Evolutionary conservation across 1,284 basidiomycete genomes (phyloP).

Genomic region (Moniliella sp.): DNA sequence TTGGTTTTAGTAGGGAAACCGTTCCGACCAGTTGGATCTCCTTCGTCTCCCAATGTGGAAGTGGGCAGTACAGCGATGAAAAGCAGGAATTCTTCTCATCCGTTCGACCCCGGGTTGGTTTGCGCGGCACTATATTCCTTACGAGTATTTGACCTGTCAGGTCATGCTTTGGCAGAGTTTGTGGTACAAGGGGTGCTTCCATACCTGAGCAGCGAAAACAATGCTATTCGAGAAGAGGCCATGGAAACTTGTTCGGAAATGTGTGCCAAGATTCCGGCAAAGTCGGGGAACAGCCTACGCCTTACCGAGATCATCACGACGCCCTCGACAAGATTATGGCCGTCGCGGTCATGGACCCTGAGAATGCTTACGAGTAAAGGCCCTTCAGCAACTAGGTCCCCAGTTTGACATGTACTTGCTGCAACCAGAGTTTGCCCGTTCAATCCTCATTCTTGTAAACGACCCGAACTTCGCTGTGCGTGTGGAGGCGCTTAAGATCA

Average conservation of each 20-base stretch:
- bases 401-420: slow-evolving; percentile 95
- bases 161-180: slow-evolving; percentile 81
- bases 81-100: too few relatives aligned
- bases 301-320: slow-evolving; percentile 90
- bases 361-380: slow-evolving; percentile 38
- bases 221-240: slow-evolving; percentile 70
- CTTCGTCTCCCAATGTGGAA: too few relatives aligned
- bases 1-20: too few relatives aligned
- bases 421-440: slow-evolving; percentile 89
- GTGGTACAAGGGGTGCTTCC: slow-evolving; percentile 74
- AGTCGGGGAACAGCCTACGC: slow-evolving; percentile 82
- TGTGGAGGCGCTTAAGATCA: slow-evolving; percentile 67
- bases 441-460: slow-evolving; percentile 96
- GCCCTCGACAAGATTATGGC: slow-evolving; percentile 89
- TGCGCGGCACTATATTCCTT: too few relatives aligned
- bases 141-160: slow-evolving; percentile 77
- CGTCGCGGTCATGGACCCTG: slow-evolving; percentile 88
- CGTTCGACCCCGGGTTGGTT: too few relatives aligned
- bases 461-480: slow-evolving; percentile 90
- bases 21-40: too few relatives aligned
- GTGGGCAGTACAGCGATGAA: too few relatives aligned
- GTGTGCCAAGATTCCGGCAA: slow-evolving; percentile 78
- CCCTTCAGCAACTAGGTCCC: slow-evolving; percentile 68
- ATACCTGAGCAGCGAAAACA: slow-evolving; percentile 75
- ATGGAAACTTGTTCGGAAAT: slow-evolving; percentile 72